Conservation (phyloP, 2,329 filamentous ascomycete species). For the Colletotrichum sp. region DNA sequence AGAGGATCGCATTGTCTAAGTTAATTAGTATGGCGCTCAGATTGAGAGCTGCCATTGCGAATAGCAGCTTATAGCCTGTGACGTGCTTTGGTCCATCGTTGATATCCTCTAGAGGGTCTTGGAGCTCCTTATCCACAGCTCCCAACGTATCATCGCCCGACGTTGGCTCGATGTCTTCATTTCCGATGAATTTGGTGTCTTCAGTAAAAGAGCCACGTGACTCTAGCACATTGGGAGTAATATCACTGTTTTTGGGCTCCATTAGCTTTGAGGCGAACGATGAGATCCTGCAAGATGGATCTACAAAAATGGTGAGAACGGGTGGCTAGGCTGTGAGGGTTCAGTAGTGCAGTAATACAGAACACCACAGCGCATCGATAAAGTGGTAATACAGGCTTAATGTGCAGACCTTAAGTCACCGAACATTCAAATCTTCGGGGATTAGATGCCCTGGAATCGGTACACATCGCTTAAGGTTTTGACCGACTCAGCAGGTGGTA, state of each 20-base stretch:
- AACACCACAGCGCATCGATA: background rate
- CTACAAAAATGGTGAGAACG: background rate
- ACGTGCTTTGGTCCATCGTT: background rate
- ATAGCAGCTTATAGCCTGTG: background rate
- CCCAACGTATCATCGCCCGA: background rate
- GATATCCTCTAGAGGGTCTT: background rate
- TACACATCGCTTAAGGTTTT: background rate
- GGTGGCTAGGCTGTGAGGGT: background rate
- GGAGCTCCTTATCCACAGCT: background rate
- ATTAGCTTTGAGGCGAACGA: background rate
- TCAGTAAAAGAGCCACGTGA: background rate
- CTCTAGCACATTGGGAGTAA: background rate
- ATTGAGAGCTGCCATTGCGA: background rate
- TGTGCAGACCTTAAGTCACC: background rate
- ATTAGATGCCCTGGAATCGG: background rate
- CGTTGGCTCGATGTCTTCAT: background rate
- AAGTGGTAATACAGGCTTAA: background rate
- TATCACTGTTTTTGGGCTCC: background rate
- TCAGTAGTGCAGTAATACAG: background rate
- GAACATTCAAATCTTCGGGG: background rate
- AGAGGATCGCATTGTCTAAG: background rate
- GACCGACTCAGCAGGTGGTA: background rate
- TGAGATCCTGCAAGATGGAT: background rate
- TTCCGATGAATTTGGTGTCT: background rate
- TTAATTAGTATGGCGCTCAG: background rate